Conservation (phyloP, 2,329 filamentous ascomycete species). For the Trichophyton mentagrophytes region DNA sequence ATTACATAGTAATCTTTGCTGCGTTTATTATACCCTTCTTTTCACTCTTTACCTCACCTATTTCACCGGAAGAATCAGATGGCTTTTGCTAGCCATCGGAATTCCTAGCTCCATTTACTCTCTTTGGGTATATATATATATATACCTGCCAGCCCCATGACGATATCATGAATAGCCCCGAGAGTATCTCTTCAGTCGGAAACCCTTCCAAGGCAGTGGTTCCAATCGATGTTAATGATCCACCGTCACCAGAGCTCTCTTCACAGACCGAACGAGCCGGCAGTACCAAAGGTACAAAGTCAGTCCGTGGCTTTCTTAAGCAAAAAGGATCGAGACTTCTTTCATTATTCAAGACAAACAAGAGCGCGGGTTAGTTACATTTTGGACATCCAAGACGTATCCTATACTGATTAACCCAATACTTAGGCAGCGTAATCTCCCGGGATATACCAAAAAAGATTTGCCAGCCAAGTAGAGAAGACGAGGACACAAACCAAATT, state of each 20-base stretch:
- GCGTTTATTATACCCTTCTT: not conserved
- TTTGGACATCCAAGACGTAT: not conserved
- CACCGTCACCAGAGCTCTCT: constrained; percentile 14
- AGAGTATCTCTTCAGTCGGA: not conserved
- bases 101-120: not conserved
- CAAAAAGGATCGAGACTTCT: constrained; percentile 27
- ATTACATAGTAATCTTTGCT: not conserved
- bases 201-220: not conserved
- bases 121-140: constrained; percentile 7
- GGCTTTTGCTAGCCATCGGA: not conserved
- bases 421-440: not conserved
- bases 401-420: not conserved
- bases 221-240: not conserved
- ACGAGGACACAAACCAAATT: not conserved
- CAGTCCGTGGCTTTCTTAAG: constrained; percentile 22
- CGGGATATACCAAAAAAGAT: not conserved
- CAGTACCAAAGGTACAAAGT: constrained; percentile 14
- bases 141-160: not conserved
- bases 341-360: constrained; percentile 24
- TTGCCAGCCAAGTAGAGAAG: not conserved
- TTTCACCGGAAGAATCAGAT: not conserved
- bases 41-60: not conserved
- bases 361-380: constrained; percentile 16
- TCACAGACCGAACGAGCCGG: constrained; percentile 1
- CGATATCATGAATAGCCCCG: not conserved